Evolutionary conservation across 805 yeast genomes (phyloP).

Genomic region (Spathaspora gorwiae): DNA sequence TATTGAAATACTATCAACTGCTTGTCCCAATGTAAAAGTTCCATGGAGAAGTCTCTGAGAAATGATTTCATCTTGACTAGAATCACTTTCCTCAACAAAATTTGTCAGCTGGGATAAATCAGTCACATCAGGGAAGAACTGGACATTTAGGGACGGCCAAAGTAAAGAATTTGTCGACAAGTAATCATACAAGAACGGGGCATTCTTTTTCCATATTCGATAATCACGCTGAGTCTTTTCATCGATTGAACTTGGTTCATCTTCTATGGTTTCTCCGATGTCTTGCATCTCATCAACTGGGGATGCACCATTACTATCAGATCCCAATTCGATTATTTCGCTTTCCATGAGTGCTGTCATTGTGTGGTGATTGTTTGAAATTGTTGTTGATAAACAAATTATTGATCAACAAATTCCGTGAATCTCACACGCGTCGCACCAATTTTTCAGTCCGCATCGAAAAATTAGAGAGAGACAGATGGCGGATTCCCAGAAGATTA

Average conservation of each 20-base stretch:
- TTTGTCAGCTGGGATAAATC: not conserved
- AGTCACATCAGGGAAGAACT: constrained; percentile 38
- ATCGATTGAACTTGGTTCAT: constrained; percentile 18
- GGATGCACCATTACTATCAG: not conserved
- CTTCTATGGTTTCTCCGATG: not conserved
- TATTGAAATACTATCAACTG: constrained; percentile 43
- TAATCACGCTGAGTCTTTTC: constrained; percentile 29
- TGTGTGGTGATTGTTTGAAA: not conserved
- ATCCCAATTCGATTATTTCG: not conserved
- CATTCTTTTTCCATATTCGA: constrained; percentile 40
- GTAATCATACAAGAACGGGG: constrained; percentile 41
- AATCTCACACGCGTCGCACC: too few relatives aligned
- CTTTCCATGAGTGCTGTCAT: not conserved
- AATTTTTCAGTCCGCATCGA: too few relatives aligned
- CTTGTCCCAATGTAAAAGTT: constrained; percentile 58
- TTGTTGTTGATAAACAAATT: not conserved
- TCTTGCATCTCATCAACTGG: not conserved
- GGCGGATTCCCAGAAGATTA: too few relatives aligned
- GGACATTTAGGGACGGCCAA: constrained; percentile 42
- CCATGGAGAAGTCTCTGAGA: constrained; percentile 51
- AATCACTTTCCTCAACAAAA: not conserved
- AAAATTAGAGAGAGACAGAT: too few relatives aligned
- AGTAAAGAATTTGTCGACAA: constrained; percentile 35
- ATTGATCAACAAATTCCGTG: too few relatives aligned
- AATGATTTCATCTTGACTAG: constrained; percentile 9